Conservation (phyloP, 2,329 filamentous ascomycete species). For the Aspergillus sp. region DNA sequence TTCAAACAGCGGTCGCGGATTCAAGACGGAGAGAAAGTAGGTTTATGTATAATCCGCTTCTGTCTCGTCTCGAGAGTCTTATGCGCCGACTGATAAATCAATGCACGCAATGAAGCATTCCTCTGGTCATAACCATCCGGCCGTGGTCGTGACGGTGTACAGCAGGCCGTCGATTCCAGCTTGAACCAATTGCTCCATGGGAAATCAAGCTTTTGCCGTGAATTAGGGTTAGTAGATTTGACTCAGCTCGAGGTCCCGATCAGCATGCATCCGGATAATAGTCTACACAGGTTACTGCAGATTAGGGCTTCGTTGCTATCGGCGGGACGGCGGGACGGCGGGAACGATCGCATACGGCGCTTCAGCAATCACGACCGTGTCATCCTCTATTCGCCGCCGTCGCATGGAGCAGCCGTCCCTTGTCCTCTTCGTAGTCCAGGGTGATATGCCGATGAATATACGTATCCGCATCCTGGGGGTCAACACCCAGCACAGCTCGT, state of each 20-base stretch:
- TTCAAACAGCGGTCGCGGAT: neutral
- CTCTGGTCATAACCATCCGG: neutral
- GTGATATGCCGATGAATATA: neutral
- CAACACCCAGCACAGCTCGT: neutral
- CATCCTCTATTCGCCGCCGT: neutral
- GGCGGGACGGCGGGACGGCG: neutral
- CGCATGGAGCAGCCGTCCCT: neutral
- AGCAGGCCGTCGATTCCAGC: neutral
- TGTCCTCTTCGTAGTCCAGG: neutral
- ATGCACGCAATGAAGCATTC: conserved; percentile 5
- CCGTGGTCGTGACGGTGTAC: neutral
- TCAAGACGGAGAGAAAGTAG: neutral
- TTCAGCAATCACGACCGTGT: neutral
- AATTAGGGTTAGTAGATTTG: neutral
- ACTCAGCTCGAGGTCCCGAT: neutral
- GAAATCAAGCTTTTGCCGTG: neutral
- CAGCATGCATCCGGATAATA: neutral
- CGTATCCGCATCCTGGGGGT: neutral
- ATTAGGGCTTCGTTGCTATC: neutral
- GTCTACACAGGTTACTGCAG: conserved; percentile 5
- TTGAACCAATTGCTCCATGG: neutral
- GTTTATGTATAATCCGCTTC: neutral
- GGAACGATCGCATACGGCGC: conserved; percentile 4
- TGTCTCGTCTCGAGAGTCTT: neutral
- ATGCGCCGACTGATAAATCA: neutral